Percentiles rank a stretch among this genome's conserved stretches.
These are phyloP conservation scores for Schrenkiella parvula DNA, from an alignment of 345 rosid species.

Conservation along the genomic window DNA sequence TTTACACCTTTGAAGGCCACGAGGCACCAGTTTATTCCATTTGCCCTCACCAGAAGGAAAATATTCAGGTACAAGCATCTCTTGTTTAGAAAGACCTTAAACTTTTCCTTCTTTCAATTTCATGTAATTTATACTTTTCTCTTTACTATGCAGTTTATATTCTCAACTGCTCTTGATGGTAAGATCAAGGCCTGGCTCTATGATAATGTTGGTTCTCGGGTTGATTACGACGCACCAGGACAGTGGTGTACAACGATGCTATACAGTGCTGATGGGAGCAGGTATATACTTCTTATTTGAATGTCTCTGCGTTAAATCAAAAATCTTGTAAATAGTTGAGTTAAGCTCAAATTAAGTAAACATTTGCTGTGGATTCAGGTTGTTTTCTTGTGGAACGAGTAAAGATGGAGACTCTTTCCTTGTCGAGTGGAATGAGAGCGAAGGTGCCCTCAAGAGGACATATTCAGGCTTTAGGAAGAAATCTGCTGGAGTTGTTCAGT, in stretches of 20 bases:
- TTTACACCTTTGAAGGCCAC: conserved; percentile 71
- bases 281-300: conserved; percentile 36
- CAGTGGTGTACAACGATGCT: conserved; percentile 78
- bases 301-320: not conserved
- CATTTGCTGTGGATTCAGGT: conserved; percentile 34
- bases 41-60: conserved; percentile 56
- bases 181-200: conserved; percentile 95
- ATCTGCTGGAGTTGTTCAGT: conserved; percentile 58
- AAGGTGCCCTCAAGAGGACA: conserved; percentile 64
- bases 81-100: not conserved
- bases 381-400: conserved; percentile 82
- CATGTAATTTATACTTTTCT: not conserved
- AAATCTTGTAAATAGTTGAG: not conserved
- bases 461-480: conserved; percentile 64
- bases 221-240: conserved; percentile 92
- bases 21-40: conserved; percentile 66
- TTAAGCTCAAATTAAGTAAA: conserved; percentile 1
- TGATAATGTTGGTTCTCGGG: conserved; percentile 73
- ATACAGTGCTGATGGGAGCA: conserved; percentile 86
- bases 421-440: conserved; percentile 82
- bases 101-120: not conserved
- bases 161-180: conserved; percentile 87
- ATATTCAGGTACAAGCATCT: conserved; percentile 35
- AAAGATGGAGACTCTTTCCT: conserved; percentile 72
- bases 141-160: conserved; percentile 56